Evolutionary conservation across 441 rosid genomes (phyloP).

Genomic region (Caryocar brasiliense): DNA sequence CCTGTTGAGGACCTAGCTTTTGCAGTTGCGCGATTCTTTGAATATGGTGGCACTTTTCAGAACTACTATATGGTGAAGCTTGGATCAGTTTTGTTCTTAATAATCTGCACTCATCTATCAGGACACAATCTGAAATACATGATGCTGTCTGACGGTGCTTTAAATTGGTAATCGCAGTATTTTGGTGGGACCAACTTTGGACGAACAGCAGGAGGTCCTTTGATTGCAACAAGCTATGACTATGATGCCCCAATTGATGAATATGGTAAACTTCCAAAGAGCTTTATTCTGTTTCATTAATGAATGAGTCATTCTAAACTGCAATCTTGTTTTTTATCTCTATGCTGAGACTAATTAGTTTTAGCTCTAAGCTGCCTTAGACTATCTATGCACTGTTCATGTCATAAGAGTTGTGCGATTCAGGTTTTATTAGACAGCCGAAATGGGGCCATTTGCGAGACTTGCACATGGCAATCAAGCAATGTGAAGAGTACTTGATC

Average conservation of each 20-base stretch:
- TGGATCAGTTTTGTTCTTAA: neutral
- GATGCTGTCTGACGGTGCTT: too few relatives aligned
- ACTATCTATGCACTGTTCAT: neutral
- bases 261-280: conserved; percentile 39
- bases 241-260: conserved; percentile 70
- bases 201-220: conserved; percentile 60
- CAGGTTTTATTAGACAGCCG: conserved; percentile 67
- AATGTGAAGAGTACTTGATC: conserved; percentile 45
- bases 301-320: too few relatives aligned
- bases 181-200: conserved; percentile 75
- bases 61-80: conserved; percentile 59
- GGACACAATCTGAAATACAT: too few relatives aligned
- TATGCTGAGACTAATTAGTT: too few relatives aligned
- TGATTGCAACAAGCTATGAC: conserved; percentile 61
- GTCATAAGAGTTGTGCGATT: neutral
- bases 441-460: conserved; percentile 62
- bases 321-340: too few relatives aligned
- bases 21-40: conserved; percentile 61
- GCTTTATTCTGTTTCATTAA: too few relatives aligned
- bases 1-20: conserved; percentile 72
- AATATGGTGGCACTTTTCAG: conserved; percentile 57
- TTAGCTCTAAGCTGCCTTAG: too few relatives aligned
- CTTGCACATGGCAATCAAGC: conserved; percentile 50
- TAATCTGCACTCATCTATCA: too few relatives aligned
- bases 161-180: conserved; percentile 48